Evolutionary conservation across 139 green algal genomes (phyloP), one percentile per base, ranked within the genome.

Genomic region (Chlorella sp.): DNA sequence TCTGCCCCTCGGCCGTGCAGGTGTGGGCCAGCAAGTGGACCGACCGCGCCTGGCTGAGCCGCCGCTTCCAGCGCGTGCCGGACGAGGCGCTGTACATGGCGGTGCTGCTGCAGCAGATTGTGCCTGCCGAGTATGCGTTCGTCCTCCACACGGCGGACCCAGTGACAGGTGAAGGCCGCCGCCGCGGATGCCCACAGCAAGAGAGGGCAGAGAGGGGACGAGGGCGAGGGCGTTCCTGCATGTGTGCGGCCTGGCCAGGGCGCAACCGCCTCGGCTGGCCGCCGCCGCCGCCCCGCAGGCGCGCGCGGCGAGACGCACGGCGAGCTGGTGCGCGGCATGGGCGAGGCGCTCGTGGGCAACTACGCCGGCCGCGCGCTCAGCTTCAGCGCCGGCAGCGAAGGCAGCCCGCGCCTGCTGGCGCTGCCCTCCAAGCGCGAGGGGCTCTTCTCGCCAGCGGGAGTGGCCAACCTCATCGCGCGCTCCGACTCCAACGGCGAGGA

Each of bases 401-500:
- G 56, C 41, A 38, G 27, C 21, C 67, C 56, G 19, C 65, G 55
- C 29, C 31, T 73, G 42, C 53, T 87, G 48, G 71, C 81, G 11
- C 74, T 94, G 73, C 92, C 92, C 31, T 83, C 82, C 83, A 97
- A 97, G 84, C 83, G 89, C 31, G 25, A 83, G 27, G 90, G 79
- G 21, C 63, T 85, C 74, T 74, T 83, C 80, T 71, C 87, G 14
- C 90, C 91, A 64, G 81, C 81, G 25, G 81, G 86, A 41, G 64
- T 81, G 29, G 56, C 64, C 1, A 45, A 76, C 31, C 77, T 97
- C 51, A 96, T 97, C 73, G 92, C 88, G 2, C 81, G 95, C 23
- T 96, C 89, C 35, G 95, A 98, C 81, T 96, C 92, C 33, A 98
- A 98, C 76, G 95, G 92, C 14, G 95, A 98, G 82, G 95, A 98